Base-by-base conservation (phyloP, 257 asterid species). In the Perilla frutescens region DNA sequence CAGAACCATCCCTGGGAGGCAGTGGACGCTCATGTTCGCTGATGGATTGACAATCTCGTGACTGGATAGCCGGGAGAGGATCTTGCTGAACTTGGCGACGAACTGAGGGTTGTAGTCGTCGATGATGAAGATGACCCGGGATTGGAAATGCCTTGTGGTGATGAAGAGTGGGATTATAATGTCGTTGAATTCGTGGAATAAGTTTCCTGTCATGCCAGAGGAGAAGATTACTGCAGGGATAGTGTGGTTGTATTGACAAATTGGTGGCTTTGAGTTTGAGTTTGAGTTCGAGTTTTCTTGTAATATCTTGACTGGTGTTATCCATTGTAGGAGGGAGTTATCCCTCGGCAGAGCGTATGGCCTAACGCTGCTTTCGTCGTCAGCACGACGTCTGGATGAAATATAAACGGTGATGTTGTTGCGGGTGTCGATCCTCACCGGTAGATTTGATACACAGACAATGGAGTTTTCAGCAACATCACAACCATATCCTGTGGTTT, bases 101-200 rank as follows among this genome's bases (percentile, higher is more conserved):
- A 84, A 84, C 61, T 71, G 62, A 4, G 81, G 73, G 44, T 77
- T 69, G 55, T 77, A 86, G 50, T 88, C 96, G 34, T 84, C 75
- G 3, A 84, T 49, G 62, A 86, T 56, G 36, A 87, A 66, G 6
- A 57, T 75, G 6, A 84, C 86, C 0, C 12, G 31, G 13, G 85
- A 73, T 31, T 68, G 67, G 68, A 87, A 77, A 72, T 83, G 90
- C 26, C 59, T 79, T 6, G 82, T 47, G 6, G 93, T 89, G 73
- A 89, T 75, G 85, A 76, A 87, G 8, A 89, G 69, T 2, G 93
- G 93, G 11, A 89, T 86, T 49, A 90, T 78, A 3, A 84, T 73
- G 72, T 90, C 91, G 55, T 83, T 87, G 82, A 90, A 75, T 36
- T 87, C 91, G 12, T 86, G 93, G 82, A 81, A 87, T 3, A 82